Conservation (phyloP, 371 early-diverging fungal species). For the Mortierella sp. region DNA sequence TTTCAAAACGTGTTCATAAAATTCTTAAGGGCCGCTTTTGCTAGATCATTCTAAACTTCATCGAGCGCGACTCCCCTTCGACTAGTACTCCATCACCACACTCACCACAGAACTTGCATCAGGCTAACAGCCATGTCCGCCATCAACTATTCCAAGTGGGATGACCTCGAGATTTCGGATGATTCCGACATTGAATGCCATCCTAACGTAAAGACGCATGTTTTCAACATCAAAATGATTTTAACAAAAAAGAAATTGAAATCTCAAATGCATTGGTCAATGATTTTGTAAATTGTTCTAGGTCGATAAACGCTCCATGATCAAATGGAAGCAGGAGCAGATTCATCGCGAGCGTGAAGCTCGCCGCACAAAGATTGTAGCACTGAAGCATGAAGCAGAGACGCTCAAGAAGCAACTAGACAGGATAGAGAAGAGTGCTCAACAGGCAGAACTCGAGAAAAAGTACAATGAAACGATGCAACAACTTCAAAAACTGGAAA, state of each 20-base stretch:
- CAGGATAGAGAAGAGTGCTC: constrained; percentile 57
- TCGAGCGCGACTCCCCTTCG: too few species aligned
- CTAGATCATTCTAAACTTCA: too few species aligned
- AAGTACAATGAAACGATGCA: constrained; percentile 55
- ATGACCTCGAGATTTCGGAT: constrained; percentile 95
- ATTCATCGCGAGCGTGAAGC: constrained; percentile 91
- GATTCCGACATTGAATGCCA: constrained; percentile 97
- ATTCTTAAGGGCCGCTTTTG: too few species aligned
- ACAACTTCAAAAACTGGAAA: constrained; percentile 68
- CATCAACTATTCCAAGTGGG: constrained; percentile 95
- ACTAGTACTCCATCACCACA: neutral
- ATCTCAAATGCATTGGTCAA: too few species aligned
- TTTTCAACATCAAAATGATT: neutral
- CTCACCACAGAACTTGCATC: neutral
- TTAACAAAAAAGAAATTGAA: too few species aligned
- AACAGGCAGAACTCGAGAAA: constrained; percentile 48
- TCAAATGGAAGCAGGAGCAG: constrained; percentile 91
- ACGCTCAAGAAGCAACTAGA: constrained; percentile 66
- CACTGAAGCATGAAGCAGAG: constrained; percentile 67
- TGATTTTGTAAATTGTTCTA: constrained; percentile 1
- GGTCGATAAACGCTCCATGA: constrained; percentile 91
- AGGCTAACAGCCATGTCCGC: too few species aligned
- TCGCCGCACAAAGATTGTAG: constrained; percentile 78
- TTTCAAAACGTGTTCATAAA: too few species aligned
- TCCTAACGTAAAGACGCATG: constrained; percentile 79